Evolutionary conservation across 352 stramenopile genomes (phyloP).

Genomic region (Globisporangium abappressorium): DNA sequence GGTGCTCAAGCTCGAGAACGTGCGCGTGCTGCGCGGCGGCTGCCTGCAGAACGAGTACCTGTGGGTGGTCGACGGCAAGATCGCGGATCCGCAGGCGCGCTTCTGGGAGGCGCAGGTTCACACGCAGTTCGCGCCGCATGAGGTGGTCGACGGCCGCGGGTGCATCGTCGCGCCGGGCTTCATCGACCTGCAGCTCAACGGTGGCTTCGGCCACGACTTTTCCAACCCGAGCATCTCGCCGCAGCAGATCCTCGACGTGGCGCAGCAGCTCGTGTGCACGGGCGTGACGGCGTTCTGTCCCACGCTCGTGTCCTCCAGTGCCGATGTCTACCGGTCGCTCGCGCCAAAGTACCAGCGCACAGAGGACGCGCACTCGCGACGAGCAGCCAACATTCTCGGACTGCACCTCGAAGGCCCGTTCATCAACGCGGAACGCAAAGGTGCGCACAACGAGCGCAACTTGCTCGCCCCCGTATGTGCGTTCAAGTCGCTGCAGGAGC

Average conservation of each 20-base stretch:
- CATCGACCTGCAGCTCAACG: slow-evolving; percentile 90
- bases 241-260: slow-evolving; percentile 46
- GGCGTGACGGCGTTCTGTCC: slow-evolving; percentile 87
- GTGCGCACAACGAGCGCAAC: slow-evolving; percentile 69
- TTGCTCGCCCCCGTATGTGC: slow-evolving; percentile 42
- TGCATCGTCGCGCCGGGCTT: slow-evolving; percentile 80
- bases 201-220: slow-evolving; percentile 86
- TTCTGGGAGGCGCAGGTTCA: slow-evolving; percentile 41
- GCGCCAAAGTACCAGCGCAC: slow-evolving; percentile 47
- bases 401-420: slow-evolving; percentile 90
- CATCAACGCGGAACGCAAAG: slow-evolving; percentile 77
- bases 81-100: slow-evolving; percentile 49
- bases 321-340: slow-evolving; percentile 55
- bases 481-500: slow-evolving; percentile 43
- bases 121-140: slow-evolving; percentile 35
- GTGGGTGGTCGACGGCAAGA: slow-evolving; percentile 52
- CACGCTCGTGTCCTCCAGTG: slow-evolving; percentile 83
- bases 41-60: slow-evolving; percentile 35
- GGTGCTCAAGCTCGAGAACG: slow-evolving; percentile 58
- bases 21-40: slow-evolving; percentile 50
- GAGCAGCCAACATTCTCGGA: slow-evolving; percentile 72
- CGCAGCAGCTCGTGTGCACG: slow-evolving; percentile 44
- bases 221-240: slow-evolving; percentile 46
- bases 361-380: slow-evolving; percentile 25
- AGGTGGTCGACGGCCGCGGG: slow-evolving; percentile 64